Evolutionary conservation across 1,284 basidiomycete genomes (phyloP).

Genomic region (Melampsora larici-populina): DNA sequence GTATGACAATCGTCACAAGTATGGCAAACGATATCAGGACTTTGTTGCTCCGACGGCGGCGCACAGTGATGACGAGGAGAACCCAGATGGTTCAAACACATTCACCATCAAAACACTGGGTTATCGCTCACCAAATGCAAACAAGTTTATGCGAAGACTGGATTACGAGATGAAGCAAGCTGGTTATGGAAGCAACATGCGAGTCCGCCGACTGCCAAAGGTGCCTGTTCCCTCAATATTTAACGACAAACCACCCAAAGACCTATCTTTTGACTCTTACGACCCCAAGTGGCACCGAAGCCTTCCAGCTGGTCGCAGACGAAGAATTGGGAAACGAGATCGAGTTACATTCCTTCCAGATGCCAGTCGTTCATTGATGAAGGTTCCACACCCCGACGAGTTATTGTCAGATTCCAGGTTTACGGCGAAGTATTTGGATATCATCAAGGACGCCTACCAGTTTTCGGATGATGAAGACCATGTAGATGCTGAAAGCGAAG

Average conservation of each 20-base stretch:
- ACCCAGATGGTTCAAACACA: neutral
- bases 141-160: neutral
- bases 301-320: neutral
- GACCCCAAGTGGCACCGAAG: neutral
- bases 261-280: neutral
- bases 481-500: neutral
- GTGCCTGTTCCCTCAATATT: neutral
- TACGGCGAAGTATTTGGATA: neutral
- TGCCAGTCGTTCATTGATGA: neutral
- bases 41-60: neutral
- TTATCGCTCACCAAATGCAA: constrained; percentile 3
- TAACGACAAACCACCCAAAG: neutral
- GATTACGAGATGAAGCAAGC: neutral
- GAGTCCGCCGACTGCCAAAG: neutral
- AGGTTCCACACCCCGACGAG: neutral
- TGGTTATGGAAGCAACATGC: neutral
- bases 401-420: constrained; percentile 5
- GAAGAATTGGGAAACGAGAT: neutral
- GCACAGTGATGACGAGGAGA: neutral
- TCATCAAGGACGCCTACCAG: neutral
- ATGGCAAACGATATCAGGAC: neutral
- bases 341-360: neutral
- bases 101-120: neutral
- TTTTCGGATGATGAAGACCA: constrained; percentile 5
- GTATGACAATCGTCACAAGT: neutral